Evolutionary conservation across 2,329 filamentous ascomycete species (phyloP).

Genomic region (Paracorniculantispora psalliotae): DNA sequence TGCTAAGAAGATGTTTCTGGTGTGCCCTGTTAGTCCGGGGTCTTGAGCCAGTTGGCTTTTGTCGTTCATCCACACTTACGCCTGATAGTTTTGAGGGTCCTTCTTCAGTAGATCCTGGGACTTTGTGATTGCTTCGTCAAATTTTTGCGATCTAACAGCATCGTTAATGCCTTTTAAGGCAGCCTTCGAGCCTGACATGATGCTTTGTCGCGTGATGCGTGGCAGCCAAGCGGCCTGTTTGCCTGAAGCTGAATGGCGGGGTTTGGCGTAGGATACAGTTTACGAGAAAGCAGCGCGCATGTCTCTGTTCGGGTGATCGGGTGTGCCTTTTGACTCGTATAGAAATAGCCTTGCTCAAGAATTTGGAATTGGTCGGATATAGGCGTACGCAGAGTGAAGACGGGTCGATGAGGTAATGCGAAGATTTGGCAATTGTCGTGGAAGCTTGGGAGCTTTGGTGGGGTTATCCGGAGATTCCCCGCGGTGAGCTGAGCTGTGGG

Average conservation of each 20-base stretch:
- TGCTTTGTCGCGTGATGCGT: slow-evolving; percentile 13
- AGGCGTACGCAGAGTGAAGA: background rate
- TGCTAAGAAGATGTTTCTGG: slow-evolving; percentile 79
- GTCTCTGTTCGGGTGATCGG: background rate
- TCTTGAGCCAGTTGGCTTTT: too few relatives aligned
- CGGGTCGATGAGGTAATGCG: slow-evolving; percentile 1
- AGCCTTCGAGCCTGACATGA: slow-evolving; percentile 59
- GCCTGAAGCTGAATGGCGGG: background rate
- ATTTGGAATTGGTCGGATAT: background rate
- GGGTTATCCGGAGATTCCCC: slow-evolving; percentile 12
- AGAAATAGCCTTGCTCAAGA: background rate
- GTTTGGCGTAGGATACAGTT: background rate
- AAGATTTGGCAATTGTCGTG: slow-evolving; percentile 24
- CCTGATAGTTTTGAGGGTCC: slow-evolving; percentile 78
- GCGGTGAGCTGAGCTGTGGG: background rate
- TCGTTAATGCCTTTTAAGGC: slow-evolving; percentile 77
- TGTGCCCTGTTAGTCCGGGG: too few relatives aligned
- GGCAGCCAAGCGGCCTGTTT: background rate
- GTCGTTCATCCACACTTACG: slow-evolving; percentile 48
- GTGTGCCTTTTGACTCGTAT: background rate
- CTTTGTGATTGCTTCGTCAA: slow-evolving; percentile 66
- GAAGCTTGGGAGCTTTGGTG: slow-evolving; percentile 19
- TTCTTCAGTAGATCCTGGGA: slow-evolving; percentile 63
- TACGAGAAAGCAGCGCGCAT: background rate
- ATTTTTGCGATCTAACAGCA: slow-evolving; percentile 73